Evolutionary conservation across 2,329 filamentous ascomycete species (phyloP).

Genomic region (Simplicillium aogashimaense): DNA sequence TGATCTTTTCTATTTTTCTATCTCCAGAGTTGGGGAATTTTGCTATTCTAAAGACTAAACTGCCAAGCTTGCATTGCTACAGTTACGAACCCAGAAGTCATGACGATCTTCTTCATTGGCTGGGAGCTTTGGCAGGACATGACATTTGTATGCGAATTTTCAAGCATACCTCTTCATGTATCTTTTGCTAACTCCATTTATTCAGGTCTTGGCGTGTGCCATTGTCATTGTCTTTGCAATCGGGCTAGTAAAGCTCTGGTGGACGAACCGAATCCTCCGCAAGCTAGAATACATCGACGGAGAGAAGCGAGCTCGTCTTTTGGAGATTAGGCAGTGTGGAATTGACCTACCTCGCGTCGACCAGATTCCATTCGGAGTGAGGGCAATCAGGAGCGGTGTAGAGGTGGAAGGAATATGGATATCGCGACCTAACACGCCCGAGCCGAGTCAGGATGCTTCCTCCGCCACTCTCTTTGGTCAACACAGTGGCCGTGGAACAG

Average conservation of each 20-base stretch:
- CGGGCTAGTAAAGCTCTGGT: constrained; percentile 59
- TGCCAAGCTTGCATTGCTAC: constrained; percentile 5
- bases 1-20: constrained; percentile 35
- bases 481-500: too few species aligned
- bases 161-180: background rate
- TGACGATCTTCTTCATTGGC: constrained; percentile 47
- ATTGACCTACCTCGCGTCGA: constrained; percentile 28
- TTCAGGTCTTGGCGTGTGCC: constrained; percentile 59
- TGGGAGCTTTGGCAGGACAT: constrained; percentile 87
- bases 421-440: constrained; percentile 38
- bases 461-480: constrained; percentile 13
- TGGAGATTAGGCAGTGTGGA: constrained; percentile 45
- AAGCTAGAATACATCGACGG: constrained; percentile 57
- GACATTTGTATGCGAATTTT: constrained; percentile 60
- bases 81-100: constrained; percentile 24
- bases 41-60: too few species aligned
- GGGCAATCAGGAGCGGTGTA: constrained; percentile 73
- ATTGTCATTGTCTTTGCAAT: constrained; percentile 61
- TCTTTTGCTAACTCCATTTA: background rate
- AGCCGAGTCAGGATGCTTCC: constrained; percentile 12
- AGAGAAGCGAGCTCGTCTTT: constrained; percentile 46
- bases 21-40: constrained; percentile 14
- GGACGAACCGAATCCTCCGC: constrained; percentile 42
- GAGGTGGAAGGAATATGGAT: constrained; percentile 82
- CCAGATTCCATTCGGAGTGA: constrained; percentile 76